Base-by-base conservation (phyloP, 2,329 filamentous ascomycete species). In the Fusarium longipes region DNA sequence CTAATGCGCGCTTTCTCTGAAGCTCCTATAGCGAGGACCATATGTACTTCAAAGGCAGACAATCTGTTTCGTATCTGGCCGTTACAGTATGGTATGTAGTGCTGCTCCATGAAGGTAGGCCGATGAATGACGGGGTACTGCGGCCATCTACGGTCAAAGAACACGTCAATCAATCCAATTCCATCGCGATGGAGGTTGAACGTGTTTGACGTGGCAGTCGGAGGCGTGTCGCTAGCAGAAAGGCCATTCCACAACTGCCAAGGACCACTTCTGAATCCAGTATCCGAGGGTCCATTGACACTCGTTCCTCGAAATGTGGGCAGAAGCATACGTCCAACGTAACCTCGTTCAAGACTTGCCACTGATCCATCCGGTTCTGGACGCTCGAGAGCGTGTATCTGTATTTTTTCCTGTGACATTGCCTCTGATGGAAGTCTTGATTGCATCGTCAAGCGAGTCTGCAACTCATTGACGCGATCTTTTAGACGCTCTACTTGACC, bases 171-270 rank as follows among this genome's bases (percentile, higher is more conserved):
- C 27, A 71, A 18, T 6, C 59, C 45, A 17, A 51, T 30, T 9
- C 66, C 57, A 32, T 71, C 65, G 15, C 66, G 59, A 9, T 68
- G 59, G 12, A 70, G 59, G 5, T 64, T 63, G 3, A 68, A 59
- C 0, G 55, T 48, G 32, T 18, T 48, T 6, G 66, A 33, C 2
- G 56, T 56, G 15, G 54, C 29, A 8, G 54, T 47, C 8, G 63
- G 47, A 5, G 57, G 58, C 10, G 57, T 57, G 24, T 67, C 67
- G 8, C 69, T 71, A 17, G 60, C 63, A 2, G 69, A 58, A 3
- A 63, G 11, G 1, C 69, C 69, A 36, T 68, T 67, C 69, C 69
- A 71, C 2, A 71, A 30, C 15, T 71, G 69, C 69, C 69, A 71
- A 9, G 69, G 49, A 2, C 69, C 68, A 10, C 66, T 71, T 35